Conservation (phyloP, 2,329 filamentous ascomycete species). For the Endocalyx cinctus region DNA sequence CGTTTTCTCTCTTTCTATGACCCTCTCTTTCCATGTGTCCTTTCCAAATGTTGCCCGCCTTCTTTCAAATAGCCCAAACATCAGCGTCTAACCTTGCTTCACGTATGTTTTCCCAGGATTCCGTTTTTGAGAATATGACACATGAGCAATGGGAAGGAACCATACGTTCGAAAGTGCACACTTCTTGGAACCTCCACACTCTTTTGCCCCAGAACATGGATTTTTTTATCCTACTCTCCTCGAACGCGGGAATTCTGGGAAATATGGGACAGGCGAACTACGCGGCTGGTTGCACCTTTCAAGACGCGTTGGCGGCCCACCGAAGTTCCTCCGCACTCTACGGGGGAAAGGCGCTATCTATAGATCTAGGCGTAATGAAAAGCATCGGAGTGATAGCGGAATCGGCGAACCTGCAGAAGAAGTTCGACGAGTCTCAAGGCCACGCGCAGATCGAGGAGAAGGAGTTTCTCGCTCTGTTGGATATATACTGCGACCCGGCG, state of each 20-base stretch:
- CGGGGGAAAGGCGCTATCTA: neutral
- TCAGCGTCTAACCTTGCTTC: neutral
- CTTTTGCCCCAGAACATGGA: neutral
- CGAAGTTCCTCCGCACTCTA: neutral
- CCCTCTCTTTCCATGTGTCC: too few species aligned
- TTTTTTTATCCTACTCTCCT: neutral
- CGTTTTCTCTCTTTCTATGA: too few species aligned
- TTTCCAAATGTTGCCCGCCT: too few species aligned
- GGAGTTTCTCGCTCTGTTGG: conserved; percentile 1
- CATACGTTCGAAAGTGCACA: neutral
- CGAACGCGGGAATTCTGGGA: neutral
- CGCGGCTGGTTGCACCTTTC: conserved; percentile 1
- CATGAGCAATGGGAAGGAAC: neutral
- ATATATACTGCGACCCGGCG: conserved; percentile 1
- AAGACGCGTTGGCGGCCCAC: neutral
- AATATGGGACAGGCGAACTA: neutral
- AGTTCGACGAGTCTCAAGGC: neutral
- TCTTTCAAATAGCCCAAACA: too few species aligned
- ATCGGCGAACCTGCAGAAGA: neutral
- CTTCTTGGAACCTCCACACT: neutral
- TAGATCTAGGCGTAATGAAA: conserved; percentile 1
- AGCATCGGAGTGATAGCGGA: neutral
- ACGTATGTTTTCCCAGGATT: neutral
- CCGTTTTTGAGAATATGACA: neutral
- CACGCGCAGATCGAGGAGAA: neutral